A percentile compares a stretch with the other conserved stretches of the same genome.
These are phyloP conservation scores for Meripilus lineatus DNA, from an alignment of 1,284 basidiomycete species.

Conservation along the genomic window DNA sequence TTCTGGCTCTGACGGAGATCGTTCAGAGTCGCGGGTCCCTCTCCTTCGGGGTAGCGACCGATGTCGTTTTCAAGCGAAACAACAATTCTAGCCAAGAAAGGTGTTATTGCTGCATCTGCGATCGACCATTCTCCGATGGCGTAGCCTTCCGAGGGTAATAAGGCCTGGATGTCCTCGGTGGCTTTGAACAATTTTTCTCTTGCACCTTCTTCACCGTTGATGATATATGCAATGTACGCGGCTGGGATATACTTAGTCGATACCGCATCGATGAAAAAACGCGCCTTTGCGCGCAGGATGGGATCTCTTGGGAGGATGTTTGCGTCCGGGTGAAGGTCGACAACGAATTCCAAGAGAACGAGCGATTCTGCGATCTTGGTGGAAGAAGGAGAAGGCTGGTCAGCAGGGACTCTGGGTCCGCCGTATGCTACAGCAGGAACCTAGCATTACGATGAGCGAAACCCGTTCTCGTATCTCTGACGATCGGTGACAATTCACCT, in stretches of 20 bases:
- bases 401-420: constrained; percentile 29
- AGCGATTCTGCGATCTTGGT: constrained; percentile 54
- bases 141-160: constrained; percentile 3
- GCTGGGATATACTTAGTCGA: constrained; percentile 36
- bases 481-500: constrained; percentile 29
- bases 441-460: constrained; percentile 1
- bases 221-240: constrained; percentile 27
- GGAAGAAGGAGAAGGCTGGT: constrained; percentile 48
- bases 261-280: constrained; percentile 51
- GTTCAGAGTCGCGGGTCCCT: constrained; percentile 5
- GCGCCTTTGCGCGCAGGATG: constrained; percentile 43
- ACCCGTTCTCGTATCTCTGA: background rate
- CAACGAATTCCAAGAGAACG: constrained; percentile 53
- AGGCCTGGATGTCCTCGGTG: constrained; percentile 6
- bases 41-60: constrained; percentile 3
- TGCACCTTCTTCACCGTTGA: constrained; percentile 38
- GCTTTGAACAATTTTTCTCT: constrained; percentile 5
- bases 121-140: constrained; percentile 5
- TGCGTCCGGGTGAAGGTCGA: constrained; percentile 40
- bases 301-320: constrained; percentile 45
- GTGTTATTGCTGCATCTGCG: constrained; percentile 3
- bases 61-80: constrained; percentile 5
- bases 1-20: background rate
- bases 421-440: constrained; percentile 16
- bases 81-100: constrained; percentile 4